These are phyloP conservation scores for Cryptosporidium tyzzeri DNA, from an alignment of 169 alveolate species.

Conservation along the genomic window DNA sequence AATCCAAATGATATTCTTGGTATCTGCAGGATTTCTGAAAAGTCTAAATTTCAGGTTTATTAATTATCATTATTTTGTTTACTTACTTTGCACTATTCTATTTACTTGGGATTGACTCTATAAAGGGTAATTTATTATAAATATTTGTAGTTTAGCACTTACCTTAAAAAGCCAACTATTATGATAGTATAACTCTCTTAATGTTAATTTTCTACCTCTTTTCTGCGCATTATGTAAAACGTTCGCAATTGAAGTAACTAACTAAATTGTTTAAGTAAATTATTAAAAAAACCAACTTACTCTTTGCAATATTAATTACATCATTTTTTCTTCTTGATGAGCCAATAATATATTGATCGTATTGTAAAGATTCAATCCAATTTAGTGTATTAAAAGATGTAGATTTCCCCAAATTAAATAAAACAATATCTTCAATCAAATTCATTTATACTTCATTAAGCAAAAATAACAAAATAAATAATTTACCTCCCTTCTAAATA, in stretches of 20 bases:
- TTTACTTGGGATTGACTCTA: slow-evolving; percentile 57
- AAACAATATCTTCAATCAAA: slow-evolving; percentile 37
- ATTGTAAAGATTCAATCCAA: slow-evolving; percentile 20
- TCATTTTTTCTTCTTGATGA: slow-evolving; percentile 14
- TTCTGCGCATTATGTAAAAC: slow-evolving; percentile 22
- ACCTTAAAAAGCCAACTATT: slow-evolving; percentile 48
- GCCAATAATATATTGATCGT: neutral
- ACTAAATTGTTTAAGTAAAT: neutral
- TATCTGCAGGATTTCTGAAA: slow-evolving; percentile 23
- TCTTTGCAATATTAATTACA: slow-evolving; percentile 42
- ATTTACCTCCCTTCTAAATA: neutral
- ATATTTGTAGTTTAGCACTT: neutral
- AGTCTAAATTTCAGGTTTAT: neutral
- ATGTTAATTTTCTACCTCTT: slow-evolving; percentile 28
- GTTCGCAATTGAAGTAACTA: slow-evolving; percentile 57
- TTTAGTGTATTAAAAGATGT: slow-evolving; percentile 17
- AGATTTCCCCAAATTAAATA: slow-evolving; percentile 6
- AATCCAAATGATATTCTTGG: slow-evolving; percentile 53
- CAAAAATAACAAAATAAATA: neutral
- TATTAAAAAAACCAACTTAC: neutral
- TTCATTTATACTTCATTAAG: slow-evolving; percentile 6
- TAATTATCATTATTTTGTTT: neutral
- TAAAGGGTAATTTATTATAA: neutral
- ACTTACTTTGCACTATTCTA: slow-evolving; percentile 50
- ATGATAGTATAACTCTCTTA: slow-evolving; percentile 56